Percentiles rank a stretch among this genome's conserved stretches.
Conservation (phyloP, 1,139 yeast genomes). For the Debaryomyces psychrophilus region DNA sequence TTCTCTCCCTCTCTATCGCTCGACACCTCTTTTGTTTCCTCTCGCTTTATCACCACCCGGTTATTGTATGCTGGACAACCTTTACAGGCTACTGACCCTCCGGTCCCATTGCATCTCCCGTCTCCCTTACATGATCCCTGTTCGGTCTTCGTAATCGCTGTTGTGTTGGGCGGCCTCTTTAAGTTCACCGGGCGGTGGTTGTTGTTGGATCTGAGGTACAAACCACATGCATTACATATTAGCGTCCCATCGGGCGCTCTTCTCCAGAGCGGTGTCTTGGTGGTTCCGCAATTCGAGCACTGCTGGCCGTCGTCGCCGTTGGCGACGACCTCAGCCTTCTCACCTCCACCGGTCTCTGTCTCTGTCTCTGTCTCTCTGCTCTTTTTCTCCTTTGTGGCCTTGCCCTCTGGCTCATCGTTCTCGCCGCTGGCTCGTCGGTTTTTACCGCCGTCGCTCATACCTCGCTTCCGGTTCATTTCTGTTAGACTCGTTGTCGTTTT, state of each 20-base stretch:
- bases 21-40: conserved; percentile 8
- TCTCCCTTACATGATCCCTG: conserved; percentile 80
- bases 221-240: conserved; percentile 75
- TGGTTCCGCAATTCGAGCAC: conserved; percentile 70
- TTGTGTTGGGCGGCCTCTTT: conserved; percentile 67
- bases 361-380: background rate
- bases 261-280: conserved; percentile 71
- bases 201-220: conserved; percentile 56
- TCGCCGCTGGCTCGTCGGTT: background rate
- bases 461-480: background rate
- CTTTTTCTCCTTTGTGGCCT: background rate
- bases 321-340: background rate
- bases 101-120: conserved; percentile 86
- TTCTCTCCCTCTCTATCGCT: background rate
- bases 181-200: conserved; percentile 61
- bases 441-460: background rate
- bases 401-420: background rate
- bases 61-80: conserved; percentile 86
- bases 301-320: conserved; percentile 41
- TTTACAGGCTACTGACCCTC: conserved; percentile 77
- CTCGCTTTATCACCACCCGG: conserved; percentile 49
- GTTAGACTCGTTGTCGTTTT: background rate
- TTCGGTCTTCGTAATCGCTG: conserved; percentile 42
- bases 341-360: background rate
- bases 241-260: conserved; percentile 67